Base-by-base conservation (phyloP, 495 filamentous ascomycete species). In the Penicillium samsonianum region DNA sequence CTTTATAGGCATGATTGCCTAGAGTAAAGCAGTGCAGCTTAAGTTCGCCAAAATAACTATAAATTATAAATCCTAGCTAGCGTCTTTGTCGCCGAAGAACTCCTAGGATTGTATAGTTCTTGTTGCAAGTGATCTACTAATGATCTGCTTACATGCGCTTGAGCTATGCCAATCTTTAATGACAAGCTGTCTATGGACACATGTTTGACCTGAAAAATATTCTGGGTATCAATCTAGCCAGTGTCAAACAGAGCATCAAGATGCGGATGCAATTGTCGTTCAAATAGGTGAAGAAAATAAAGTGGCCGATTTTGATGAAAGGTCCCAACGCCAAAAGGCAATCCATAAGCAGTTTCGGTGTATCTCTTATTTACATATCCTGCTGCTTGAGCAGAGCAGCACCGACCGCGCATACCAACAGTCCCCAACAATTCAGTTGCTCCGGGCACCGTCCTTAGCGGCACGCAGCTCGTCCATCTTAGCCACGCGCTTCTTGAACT, bases 401-500 rank as follows among this genome's bases (percentile, higher is more conserved):
- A 50, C 65, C 52, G 57, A 58, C 57, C 23, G 57, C 54, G 23
- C 57, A 58, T 49, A 40, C 17, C 45, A 58, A 51, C 43, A 60
- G 35, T 53, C 51, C n/a, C 51, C 16, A 26, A 26, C 44, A 50
- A 46, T 50, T 86, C 73, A 96, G 78, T 96, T 96, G 81, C 90
- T 96, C 73, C 94, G 84, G 64, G 83, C 87, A 33, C 90, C 91
- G 30, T 80, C 88, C 84, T 96, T 98, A 35, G 88, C 86, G 46
- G 82, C 91, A 64, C 92, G 83, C 56, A 98, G 77, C 80, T 98
- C 94, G 65, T 97, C 85, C 95, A 98, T 98, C 86, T 95, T 97
- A 56, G 89, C 89, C 55, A 98, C 94, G 31, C 94, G 88, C 82
- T 91, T 92, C 86, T 96, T 96, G 82, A 98, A 98, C 70, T 96